phyloP scores from a whole-genome alignment of 306 rosid species.

The Quercus variabilis region DNA sequence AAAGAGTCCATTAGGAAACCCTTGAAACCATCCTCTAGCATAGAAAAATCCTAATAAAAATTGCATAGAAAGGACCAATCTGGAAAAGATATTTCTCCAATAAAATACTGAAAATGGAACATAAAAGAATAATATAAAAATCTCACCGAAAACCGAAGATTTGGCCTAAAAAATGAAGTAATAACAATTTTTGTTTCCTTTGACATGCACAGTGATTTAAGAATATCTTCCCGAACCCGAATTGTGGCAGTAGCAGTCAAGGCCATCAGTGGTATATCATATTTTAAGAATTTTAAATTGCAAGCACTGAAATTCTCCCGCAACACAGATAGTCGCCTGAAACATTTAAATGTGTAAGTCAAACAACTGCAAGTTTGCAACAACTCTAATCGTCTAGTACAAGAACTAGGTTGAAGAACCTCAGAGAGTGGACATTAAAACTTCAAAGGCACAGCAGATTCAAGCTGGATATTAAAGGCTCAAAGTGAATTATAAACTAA shows the following conservation, averaged over 20 bases:
- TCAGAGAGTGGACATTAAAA: not conserved
- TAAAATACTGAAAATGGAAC: not conserved
- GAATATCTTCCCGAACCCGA: conserved; percentile 76
- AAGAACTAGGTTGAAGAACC: not conserved
- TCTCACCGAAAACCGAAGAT: conserved; percentile 75
- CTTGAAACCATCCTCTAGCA: not conserved
- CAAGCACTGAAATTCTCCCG: conserved; percentile 65
- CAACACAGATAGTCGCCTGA: conserved; percentile 71
- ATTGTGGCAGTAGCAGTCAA: conserved; percentile 92
- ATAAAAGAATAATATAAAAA: not conserved
- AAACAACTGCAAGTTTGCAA: not conserved
- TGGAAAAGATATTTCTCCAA: not conserved
- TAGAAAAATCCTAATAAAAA: not conserved
- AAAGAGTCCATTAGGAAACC: not conserved
- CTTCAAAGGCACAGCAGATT: not conserved
- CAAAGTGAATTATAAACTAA: not conserved
- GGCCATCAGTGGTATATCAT: conserved; percentile 85
- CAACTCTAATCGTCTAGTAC: not conserved
- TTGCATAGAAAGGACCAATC: not conserved
- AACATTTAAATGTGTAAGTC: conserved; percentile 34
- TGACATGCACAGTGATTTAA: conserved; percentile 62
- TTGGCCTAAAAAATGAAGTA: conserved; percentile 82
- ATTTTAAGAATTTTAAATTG: conserved; percentile 56
- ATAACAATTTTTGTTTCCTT: conserved; percentile 70
- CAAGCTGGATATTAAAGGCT: not conserved